Base-by-base conservation (phyloP, 2,329 filamentous ascomycete species). In the Ceratocystis cacaofunesta region DNA sequence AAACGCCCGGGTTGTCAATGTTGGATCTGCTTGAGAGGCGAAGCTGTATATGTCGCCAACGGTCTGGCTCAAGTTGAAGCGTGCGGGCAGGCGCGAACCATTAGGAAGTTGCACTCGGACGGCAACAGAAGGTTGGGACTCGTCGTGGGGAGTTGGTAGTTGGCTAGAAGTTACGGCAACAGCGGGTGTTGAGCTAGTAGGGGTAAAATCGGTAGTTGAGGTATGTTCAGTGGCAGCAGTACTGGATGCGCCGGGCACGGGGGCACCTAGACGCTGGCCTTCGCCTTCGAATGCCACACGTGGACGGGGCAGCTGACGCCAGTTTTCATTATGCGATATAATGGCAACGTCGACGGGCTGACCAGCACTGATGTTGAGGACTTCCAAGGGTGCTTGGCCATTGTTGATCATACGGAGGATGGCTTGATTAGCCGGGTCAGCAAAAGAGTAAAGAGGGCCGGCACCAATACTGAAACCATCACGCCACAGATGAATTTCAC, bases 401-500 rank as follows among this genome's bases (percentile, higher is more conserved):
- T 83, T 80, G 68, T 89, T 84, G 71, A 94, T 94, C 80, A 91
- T 86, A 66, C 84, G 79, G 57, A 94, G 78, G 64, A 88, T 87
- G 62, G 80, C 79, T 36, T 85, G 83, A 72, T 92, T 91, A 36
- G 80, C 81, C 0, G 89, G 88, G 73, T 94, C 89, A 71, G 92
- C 87, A 72, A 89, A 92, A 65, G 88, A 84, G 72, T 83, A 85
- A 46, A 94, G 82, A 60, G 85, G 82, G 32, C 90, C 90, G 71
- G 94, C 88, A 67, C 92, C 89, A 68, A 95, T 85, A 69, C 88
- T 92, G 76, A 94, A 92, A 15, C 90, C 90, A 72, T 95, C 86
- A 52, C 82, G 81, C 90, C 90, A 95, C 57, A 94, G 80, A 71
- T 92, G 89, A 64, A 95, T 79, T 10, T 84, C 82, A 62, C 89